Evolutionary conservation across 1,139 yeast genomes (phyloP).

Genomic region (Debaryomyces coudertii): DNA sequence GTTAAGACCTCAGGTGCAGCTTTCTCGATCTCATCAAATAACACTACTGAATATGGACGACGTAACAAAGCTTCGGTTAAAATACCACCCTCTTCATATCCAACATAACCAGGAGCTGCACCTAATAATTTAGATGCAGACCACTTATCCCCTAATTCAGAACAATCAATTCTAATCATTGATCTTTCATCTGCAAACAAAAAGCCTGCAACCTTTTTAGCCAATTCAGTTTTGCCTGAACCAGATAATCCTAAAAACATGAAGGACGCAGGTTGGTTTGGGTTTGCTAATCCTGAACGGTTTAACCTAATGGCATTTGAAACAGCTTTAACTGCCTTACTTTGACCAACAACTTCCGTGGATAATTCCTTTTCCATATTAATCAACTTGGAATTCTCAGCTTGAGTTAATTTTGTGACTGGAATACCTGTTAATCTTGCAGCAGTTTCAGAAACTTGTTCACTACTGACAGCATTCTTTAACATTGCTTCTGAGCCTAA

Average conservation of each 20-base stretch:
- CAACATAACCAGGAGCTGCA: conserved; percentile 98
- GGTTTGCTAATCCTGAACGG: conserved; percentile 95
- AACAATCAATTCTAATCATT: conserved; percentile 96
- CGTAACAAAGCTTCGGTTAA: conserved; percentile 89
- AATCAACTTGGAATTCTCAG: conserved; percentile 90
- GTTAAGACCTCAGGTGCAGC: conserved; percentile 99
- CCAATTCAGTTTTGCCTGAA: conserved; percentile 97
- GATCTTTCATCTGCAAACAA: conserved; percentile 94
- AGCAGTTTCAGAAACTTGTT: conserved; percentile 95
- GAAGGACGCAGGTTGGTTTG: conserved; percentile 95
- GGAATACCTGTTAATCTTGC: conserved; percentile 98
- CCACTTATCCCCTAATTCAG: conserved; percentile 94
- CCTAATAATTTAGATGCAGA: conserved; percentile 93
- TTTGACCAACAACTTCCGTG: conserved; percentile 88
- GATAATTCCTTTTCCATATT: conserved; percentile 91
- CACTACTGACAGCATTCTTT: conserved; percentile 88
- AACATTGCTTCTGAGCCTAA: conserved; percentile 68
- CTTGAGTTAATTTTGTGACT: conserved; percentile 93
- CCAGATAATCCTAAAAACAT: conserved; percentile 94
- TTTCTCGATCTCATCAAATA: conserved; percentile 96
- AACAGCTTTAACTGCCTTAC: conserved; percentile 95
- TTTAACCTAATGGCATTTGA: conserved; percentile 91
- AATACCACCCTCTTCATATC: conserved; percentile 97
- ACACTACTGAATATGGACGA: conserved; percentile 90
- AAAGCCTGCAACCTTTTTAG: conserved; percentile 94